phyloP scores from a whole-genome alignment of 1,284 basidiomycete genomes.

The Thelephora terrestris region DNA sequence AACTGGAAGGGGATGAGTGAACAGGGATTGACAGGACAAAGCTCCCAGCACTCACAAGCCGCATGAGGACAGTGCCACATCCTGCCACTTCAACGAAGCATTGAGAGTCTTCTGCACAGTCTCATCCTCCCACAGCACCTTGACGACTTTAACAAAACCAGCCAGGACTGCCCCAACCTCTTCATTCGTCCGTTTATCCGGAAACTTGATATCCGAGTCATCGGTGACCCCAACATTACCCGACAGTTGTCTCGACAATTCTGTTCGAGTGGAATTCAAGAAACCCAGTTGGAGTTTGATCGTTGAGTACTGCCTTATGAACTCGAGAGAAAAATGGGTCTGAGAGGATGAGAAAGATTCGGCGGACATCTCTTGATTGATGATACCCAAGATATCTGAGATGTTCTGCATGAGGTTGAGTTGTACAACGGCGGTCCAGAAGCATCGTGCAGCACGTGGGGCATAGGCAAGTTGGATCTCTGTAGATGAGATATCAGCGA shows the following conservation, averaged over 20 bases:
- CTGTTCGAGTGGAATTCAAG: too few species aligned
- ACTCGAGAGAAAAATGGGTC: conserved; percentile 28
- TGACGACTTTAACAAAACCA: conserved; percentile 49
- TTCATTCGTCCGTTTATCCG: too few species aligned
- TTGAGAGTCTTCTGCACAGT: conserved; percentile 34
- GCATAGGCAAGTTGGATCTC: conserved; percentile 68
- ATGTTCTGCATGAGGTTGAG: conserved; percentile 30
- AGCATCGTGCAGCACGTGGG: conserved; percentile 49
- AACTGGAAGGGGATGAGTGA: conserved; percentile 26
- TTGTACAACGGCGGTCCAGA: conserved; percentile 60
- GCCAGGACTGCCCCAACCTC: conserved; percentile 43
- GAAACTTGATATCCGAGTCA: too few species aligned
- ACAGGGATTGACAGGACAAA: not conserved
- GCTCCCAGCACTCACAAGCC: conserved; percentile 51
- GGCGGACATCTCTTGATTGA: conserved; percentile 40
- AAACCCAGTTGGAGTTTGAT: conserved; percentile 45
- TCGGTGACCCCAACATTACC: too few species aligned
- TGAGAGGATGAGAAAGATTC: conserved; percentile 1
- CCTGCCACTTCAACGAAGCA: conserved; percentile 28
- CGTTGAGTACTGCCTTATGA: conserved; percentile 51
- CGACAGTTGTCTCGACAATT: too few species aligned
- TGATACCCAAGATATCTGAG: conserved; percentile 38
- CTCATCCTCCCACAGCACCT: conserved; percentile 48
- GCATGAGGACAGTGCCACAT: conserved; percentile 40
- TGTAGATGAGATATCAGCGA: conserved; percentile 14